These are phyloP conservation scores for Beta corolliflora DNA, from an alignment of 179 eudicot species.

Conservation along the genomic window DNA sequence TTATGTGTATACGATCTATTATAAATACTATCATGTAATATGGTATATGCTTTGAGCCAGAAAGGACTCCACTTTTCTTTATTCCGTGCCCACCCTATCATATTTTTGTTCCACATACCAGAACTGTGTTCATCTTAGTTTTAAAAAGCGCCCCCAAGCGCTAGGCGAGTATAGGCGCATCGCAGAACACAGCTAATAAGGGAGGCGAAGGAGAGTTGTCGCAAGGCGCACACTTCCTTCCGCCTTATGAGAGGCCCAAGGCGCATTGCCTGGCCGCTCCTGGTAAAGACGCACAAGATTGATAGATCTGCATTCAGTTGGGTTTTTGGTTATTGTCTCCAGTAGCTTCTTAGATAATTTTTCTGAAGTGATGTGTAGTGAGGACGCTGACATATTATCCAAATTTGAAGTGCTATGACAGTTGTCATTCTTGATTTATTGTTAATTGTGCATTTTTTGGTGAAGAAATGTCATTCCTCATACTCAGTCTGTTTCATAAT, in stretches of 20 bases:
- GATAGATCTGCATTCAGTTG: neutral
- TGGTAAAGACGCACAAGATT: too few species aligned
- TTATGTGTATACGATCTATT: neutral
- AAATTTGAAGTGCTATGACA: neutral
- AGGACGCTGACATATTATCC: neutral
- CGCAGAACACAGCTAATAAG: too few species aligned
- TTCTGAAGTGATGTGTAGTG: neutral
- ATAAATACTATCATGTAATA: neutral
- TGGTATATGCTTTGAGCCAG: neutral
- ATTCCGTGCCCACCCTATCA: neutral
- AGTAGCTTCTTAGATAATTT: neutral
- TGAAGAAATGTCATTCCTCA: slow-evolving; percentile 10
- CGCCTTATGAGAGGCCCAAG: too few species aligned
- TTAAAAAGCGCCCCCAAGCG: too few species aligned
- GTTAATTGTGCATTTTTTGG: neutral
- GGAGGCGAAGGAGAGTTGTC: too few species aligned
- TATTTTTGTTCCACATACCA: neutral
- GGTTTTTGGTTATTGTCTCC: neutral
- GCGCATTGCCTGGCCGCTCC: too few species aligned
- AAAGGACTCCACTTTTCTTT: neutral
- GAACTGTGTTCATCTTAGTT: too few species aligned
- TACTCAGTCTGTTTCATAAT: neutral
- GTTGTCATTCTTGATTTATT: neutral
- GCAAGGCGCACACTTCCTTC: too few species aligned
- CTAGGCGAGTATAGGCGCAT: too few species aligned